These are phyloP conservation scores for Cadophora gregata DNA, from an alignment of 2,329 filamentous ascomycete species.

Conservation along the genomic window DNA sequence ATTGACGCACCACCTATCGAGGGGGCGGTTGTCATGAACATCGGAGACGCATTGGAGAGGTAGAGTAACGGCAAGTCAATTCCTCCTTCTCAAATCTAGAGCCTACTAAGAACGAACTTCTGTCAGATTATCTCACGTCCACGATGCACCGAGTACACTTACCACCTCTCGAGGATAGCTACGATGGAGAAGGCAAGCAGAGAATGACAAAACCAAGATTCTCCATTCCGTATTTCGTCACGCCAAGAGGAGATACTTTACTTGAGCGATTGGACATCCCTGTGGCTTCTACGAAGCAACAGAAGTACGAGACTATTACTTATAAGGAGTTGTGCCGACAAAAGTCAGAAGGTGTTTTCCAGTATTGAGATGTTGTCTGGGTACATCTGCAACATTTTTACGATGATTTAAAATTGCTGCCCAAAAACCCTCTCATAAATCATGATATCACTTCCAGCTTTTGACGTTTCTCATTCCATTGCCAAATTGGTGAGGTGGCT, in stretches of 20 bases:
- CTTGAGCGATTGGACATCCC: constrained; percentile 11
- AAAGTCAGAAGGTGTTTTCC: constrained; percentile 2
- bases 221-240: constrained; percentile 31
- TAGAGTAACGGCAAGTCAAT: constrained; percentile 28
- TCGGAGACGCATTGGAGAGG: constrained; percentile 48
- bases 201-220: constrained; percentile 24
- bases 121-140: constrained; percentile 47
- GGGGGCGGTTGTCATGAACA: constrained; percentile 52
- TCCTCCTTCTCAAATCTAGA: background rate
- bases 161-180: constrained; percentile 18
- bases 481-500: too few relatives aligned
- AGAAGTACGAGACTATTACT: constrained; percentile 12
- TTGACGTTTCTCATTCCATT: too few relatives aligned
- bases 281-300: background rate
- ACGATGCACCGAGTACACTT: constrained; percentile 29
- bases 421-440: too few relatives aligned
- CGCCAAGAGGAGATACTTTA: constrained; percentile 20
- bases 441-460: too few relatives aligned
- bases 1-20: constrained; percentile 50
- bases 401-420: too few relatives aligned
- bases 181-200: background rate
- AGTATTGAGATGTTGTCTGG: background rate
- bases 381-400: background rate
- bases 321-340: background rate
- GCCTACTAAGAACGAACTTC: too few relatives aligned